Evolutionary conservation across 139 green algal species (phyloP).

Genomic region (Haematococcus lacustris): DNA sequence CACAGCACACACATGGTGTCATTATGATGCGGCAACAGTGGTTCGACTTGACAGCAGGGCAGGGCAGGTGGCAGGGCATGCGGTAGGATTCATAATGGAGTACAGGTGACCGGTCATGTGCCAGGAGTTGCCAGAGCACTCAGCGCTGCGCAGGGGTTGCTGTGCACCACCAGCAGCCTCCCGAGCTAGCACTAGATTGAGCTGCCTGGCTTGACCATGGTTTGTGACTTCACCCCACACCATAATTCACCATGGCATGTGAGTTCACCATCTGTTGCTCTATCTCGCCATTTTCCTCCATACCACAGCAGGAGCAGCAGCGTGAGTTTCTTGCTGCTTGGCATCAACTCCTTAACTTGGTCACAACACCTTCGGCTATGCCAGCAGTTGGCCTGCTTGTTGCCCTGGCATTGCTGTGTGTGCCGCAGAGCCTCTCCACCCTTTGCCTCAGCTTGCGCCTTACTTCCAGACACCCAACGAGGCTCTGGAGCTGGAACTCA

Average conservation of each 20-base stretch:
- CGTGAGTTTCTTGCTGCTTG: not conserved
- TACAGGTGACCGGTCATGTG: no score
- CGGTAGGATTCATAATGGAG: no score
- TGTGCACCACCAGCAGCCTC: no score
- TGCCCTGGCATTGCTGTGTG: no score
- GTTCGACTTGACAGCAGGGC: not conserved
- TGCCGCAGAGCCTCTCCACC: not conserved
- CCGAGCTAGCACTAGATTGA: no score
- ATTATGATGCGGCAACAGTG: not conserved
- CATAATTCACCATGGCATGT: no score
- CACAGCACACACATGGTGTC: constrained; percentile 4
- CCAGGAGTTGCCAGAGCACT: no score
- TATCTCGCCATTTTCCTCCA: not conserved
- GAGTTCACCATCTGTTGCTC: not conserved
- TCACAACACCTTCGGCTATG: not conserved
- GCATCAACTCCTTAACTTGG: not conserved
- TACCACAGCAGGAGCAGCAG: not conserved
- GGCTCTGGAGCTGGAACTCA: not conserved
- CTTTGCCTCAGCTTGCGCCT: not conserved
- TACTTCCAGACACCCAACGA: not conserved
- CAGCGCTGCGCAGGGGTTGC: no score
- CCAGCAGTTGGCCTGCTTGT: not conserved
- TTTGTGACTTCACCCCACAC: no score
- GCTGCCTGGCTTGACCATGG: no score
- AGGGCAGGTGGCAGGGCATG: no score